Evolutionary conservation across 176 grass and related monocot species (phyloP).

Genomic region (Triticum urartu): DNA sequence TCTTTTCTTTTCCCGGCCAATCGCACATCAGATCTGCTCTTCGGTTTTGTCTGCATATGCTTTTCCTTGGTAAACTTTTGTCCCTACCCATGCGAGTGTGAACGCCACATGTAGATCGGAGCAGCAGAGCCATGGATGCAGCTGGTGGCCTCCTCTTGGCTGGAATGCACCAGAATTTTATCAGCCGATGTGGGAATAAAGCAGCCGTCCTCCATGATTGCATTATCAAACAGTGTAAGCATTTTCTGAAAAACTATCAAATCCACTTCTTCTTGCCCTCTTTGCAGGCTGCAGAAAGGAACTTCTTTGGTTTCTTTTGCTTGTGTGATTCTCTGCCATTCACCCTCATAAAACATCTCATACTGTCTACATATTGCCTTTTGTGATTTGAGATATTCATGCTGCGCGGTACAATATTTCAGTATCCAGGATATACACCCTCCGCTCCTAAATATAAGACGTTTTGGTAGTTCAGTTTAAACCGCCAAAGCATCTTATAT

Average conservation of each 20-base stretch:
- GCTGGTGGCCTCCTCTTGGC: constrained; percentile 35
- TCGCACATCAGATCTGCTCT: constrained; percentile 16
- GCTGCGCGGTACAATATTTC: neutral
- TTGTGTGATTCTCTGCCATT: constrained; percentile 3
- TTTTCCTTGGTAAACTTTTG: constrained; percentile 30
- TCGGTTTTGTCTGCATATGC: neutral
- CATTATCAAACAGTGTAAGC: constrained; percentile 9
- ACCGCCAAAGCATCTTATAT: too few species aligned
- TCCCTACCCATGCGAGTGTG: constrained; percentile 38
- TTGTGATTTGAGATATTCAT: too few species aligned
- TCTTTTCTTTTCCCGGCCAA: constrained; percentile 11
- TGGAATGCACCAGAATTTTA: constrained; percentile 43
- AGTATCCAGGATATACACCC: too few species aligned
- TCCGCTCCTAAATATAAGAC: too few species aligned
- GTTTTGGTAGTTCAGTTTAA: too few species aligned
- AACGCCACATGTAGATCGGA: constrained; percentile 27
- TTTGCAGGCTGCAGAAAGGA: constrained; percentile 40
- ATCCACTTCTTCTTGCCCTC: constrained; percentile 1
- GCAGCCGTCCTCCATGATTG: constrained; percentile 24
- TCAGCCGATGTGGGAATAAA: constrained; percentile 36
- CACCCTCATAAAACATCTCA: neutral
- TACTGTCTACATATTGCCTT: too few species aligned
- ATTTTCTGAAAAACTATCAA: neutral
- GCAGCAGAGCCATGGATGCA: constrained; percentile 23
- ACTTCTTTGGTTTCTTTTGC: constrained; percentile 14